Base-by-base conservation (phyloP, 2,329 filamentous ascomycete genomes). In the Neofusicoccum parvum region DNA sequence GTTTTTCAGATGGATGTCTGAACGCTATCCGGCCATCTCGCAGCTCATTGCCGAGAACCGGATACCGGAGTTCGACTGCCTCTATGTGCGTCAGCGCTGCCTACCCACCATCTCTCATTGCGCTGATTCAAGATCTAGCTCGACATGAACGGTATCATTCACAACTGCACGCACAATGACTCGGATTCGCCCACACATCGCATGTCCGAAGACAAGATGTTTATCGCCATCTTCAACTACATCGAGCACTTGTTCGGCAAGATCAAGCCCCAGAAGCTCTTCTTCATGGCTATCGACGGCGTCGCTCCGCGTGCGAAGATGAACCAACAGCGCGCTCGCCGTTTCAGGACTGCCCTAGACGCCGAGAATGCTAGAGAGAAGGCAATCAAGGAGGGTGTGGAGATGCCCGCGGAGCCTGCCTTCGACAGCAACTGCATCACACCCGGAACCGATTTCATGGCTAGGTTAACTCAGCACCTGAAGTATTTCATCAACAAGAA, bases 401-500 rank as follows among this genome's bases (percentile, higher is more conserved):
- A 97, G 80, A 89, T 99, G 84, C 95, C 95, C 36, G 95, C 95
- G 75, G 94, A 98, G 75, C 92, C 94, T 67, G 87, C 95, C 1
- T 99, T 99, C 75, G 95, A 99, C 83, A 98, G 94, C 83, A 99
- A 99, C 79, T 97, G 95, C 78, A 99, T 99, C 73, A 99, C 95
- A 5, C 95, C 95, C 36, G 95, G 91, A 82, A 99, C 95, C 39
- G 92, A 91, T 72, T 99, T 99, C 79, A 99, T 99, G 95, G 93
- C 94, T 53, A 96, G 94, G 79, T 85, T 99, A 72, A 96, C 95
- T 5, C 86, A 89, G 71, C 96, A 99, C 80, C 83, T 99, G 69
- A 96, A 96, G 80, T 99, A 99, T 78, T 99, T 99, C 80, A 90
- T 99, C 83, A 96, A 92, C 83, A 99, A 99, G 81, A 99, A 99